Evolutionary conservation across 1,284 basidiomycete genomes (phyloP), one percentile per base, ranked within the genome.

Genomic region (Paramarasmius palmivorus): DNA sequence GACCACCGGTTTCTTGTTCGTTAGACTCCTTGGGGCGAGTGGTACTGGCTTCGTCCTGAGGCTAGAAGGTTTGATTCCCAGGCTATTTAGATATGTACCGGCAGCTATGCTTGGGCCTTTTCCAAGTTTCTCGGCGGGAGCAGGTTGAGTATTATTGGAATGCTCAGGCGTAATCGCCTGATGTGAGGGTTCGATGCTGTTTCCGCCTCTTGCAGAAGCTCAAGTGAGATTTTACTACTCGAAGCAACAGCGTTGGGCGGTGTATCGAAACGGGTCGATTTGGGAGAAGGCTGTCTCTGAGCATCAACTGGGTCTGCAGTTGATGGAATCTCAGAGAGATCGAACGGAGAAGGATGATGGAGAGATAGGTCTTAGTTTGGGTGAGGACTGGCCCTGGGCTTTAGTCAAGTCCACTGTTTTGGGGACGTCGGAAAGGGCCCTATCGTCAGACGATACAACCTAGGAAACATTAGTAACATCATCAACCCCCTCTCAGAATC

Each of bases 61-160:
- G 17, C 40, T 59, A 14, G 78, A 78, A 8, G 82, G 78, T 29
- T 73, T 70, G 48, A 84, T 83, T 45, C 70, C 72, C 37, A 83
- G 63, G 1, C 37, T 40, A 15, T 49, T 49, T 15, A 36, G 47
- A 37, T 39, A 49, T 10, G 47, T 49, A 10, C 47, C 36, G 14
- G 47, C 22, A 4, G 47, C 19, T 20, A 37, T 34, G 17, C 32
- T 5, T 4, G 47, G 47, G 9, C 47, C 47, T 3, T 37, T 36
- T 22, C 34, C 17, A 22, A 4, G 32, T 20, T 34, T 23, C 15
- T 37, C 34, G 2, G 8, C 34, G 9, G 47, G 6, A 37, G 34
- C 10, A 23, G 22, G 6, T 6, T n/a, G 17, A 7, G 6, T 6
- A 9, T 17, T 20, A n/a, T 26, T 9, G 20, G 42, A 20, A 9